Evolutionary conservation across 2,329 filamentous ascomycete species (phyloP), one percentile per base, ranked within the genome.

Genomic region (Neoscytalidium dimidiatum): DNA sequence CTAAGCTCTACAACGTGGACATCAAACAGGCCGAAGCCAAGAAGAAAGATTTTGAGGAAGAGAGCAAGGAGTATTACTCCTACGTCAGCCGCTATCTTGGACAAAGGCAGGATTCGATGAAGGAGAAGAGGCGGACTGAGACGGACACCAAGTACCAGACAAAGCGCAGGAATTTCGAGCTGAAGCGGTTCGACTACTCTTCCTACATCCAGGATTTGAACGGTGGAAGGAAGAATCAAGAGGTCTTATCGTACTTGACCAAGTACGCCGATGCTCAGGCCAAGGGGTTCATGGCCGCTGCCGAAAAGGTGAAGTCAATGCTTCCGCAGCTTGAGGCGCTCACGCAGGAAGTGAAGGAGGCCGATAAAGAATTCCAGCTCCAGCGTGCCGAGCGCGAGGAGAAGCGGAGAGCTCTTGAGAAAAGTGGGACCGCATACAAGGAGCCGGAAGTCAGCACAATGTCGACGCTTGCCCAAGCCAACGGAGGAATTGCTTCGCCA

Each of bases 151-250:
- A 99, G 75, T 99, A 98, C 74, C 94, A 98, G 76, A 88, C 86
- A 51, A 98, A 98, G 81, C 88, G 94, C 69, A 89, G 92, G 49
- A 97, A 93, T 70, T 99, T 99, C 73, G 95, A 99, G 81, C 85
- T 99, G 65, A 97, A 96, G 81, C 90, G 96, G 9, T 99, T 99
- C 73, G 96, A 99, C 78, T 99, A 99, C 77, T 98, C 94, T 3
- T 97, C 92, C 14, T 99, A 98, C 74, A 96, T 99, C 92, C 94
- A 98, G 73, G 95, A 99, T 81, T 84, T 99, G n/a, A 95, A 98
- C 68, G 95, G 95, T 31, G 95, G 95, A n/a, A 90, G 95, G 68
- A 99, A 98, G 76, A 95, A 99, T 72, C 95, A 98, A 74, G 95
- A 99, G 76, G 92, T 99, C 4, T 80, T 99, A 31, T 98, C 94